phyloP scores from a whole-genome alignment of 345 rosid genomes.

The Durio zibethinus region DNA sequence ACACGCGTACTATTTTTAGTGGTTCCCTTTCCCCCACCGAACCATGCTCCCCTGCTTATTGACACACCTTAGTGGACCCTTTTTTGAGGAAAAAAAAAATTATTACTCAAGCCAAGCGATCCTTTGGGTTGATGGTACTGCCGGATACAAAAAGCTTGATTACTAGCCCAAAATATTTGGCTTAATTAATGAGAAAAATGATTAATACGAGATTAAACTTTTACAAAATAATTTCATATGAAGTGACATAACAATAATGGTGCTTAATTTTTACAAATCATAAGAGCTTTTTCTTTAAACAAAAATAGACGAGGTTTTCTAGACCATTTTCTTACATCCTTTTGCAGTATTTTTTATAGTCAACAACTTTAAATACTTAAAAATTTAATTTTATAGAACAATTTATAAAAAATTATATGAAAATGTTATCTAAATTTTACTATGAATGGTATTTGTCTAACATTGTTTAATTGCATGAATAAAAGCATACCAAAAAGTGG shows the following conservation, averaged over 20 bases:
- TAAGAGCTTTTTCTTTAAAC: no score
- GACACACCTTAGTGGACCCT: not conserved
- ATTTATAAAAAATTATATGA: not conserved
- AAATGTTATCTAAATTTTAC: not conserved
- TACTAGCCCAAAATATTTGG: not conserved
- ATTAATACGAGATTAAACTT: no score
- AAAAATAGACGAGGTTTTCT: not conserved
- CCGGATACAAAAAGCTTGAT: not conserved
- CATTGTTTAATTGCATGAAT: not conserved
- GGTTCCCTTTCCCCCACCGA: not conserved
- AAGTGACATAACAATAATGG: no score
- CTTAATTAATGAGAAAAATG: not conserved
- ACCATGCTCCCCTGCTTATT: not conserved
- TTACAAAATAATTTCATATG: not conserved
- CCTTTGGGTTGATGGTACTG: not conserved
- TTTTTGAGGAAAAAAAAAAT: not conserved
- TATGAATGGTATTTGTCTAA: not conserved
- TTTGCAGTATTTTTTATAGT: not conserved
- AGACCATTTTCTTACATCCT: not conserved
- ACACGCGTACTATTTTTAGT: conserved; percentile 10
- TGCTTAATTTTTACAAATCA: no score
- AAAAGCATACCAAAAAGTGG: not conserved
- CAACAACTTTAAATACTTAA: not conserved
- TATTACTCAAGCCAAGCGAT: not conserved
- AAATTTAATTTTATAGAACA: not conserved